These are phyloP conservation scores for Hamigera avellanea DNA, from an alignment of 495 filamentous ascomycete species.

Conservation along the genomic window DNA sequence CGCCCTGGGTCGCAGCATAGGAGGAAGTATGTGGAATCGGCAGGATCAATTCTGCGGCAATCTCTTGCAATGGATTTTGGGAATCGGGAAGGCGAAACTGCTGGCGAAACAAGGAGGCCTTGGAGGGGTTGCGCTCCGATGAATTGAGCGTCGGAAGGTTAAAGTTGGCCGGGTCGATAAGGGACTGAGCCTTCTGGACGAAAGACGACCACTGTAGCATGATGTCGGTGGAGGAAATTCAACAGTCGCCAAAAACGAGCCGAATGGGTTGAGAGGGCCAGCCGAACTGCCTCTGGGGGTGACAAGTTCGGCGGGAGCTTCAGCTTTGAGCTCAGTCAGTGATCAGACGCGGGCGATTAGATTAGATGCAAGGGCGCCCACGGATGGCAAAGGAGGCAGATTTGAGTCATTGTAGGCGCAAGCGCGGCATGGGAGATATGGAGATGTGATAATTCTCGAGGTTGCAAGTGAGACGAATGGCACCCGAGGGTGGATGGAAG, in stretches of 20 bases:
- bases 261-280: background rate
- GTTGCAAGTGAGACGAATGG: too few relatives aligned
- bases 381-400: conserved; percentile 7
- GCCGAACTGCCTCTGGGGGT: conserved; percentile 1
- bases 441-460: conserved; percentile 8
- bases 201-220: conserved; percentile 79
- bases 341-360: conserved; percentile 9
- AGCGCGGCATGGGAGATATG: conserved; percentile 12
- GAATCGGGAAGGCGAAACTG: conserved; percentile 92
- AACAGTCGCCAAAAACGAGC: conserved; percentile 1
- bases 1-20: conserved; percentile 37
- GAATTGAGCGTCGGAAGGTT: conserved; percentile 50
- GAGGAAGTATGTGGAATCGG: conserved; percentile 42
- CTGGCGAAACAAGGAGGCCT: conserved; percentile 83
- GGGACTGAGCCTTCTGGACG: conserved; percentile 87
- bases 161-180: conserved; percentile 74
- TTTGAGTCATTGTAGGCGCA: conserved; percentile 20
- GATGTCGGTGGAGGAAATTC: conserved; percentile 6
- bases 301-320: background rate
- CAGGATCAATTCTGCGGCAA: conserved; percentile 87
- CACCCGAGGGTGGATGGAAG: too few relatives aligned
- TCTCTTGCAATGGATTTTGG: conserved; percentile 86
- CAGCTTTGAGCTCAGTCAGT: conserved; percentile 9
- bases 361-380: conserved; percentile 18
- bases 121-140: conserved; percentile 70